Evolutionary conservation across 2,329 filamentous ascomycete genomes (phyloP), one percentile per base, ranked within the genome.

Genomic region (Ophiosphaerella herpotricha): DNA sequence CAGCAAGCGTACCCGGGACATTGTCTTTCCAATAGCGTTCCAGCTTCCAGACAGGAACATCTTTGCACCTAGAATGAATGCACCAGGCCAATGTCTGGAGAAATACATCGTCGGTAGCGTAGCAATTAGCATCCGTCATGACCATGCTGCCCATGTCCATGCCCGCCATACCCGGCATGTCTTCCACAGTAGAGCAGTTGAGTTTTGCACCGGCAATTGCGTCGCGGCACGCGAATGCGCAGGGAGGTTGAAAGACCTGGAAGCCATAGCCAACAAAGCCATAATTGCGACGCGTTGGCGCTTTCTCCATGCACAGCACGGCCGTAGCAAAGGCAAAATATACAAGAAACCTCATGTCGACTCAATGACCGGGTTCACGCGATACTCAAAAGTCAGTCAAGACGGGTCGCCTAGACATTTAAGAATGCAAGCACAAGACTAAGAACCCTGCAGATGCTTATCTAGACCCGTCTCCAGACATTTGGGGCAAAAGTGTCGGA

Each of bases 211-310:
- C 35, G 3, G 47, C 36, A n/a, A 57, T 49, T 3, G 43, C 42
- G 29, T 50, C 55, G 39, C 56, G 58, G 39, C 58, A 61, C 4
- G 54, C 49, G 36, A 32, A 52, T 9, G 58, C 58, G 38, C 58
- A 61, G n/a, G 48, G 45, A 11, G 57, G 57, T 18, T 57, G 42
- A 39, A 52, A 58, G 44, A 55, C 49, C 11, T 38, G 29, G 39
- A 60, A 56, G 1, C 57, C 55, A 35, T 52, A 60, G 13, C 59
- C 59, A 29, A 62, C 52, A 7, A 62, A 48, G n/a, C 59, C 59
- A 34, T 60, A 50, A 3, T 23, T 12, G 7, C 18, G 18, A 7
- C 36, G 11, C 46, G 46, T n/a, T 39, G 36, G 7, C 26, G 26
- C 26, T 11, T 29, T 29, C 26, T 29, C 26, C 26, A 29, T 29